Evolutionary conservation across 2,329 filamentous ascomycete species (phyloP).

Genomic region (Sclerotinia borealis): DNA sequence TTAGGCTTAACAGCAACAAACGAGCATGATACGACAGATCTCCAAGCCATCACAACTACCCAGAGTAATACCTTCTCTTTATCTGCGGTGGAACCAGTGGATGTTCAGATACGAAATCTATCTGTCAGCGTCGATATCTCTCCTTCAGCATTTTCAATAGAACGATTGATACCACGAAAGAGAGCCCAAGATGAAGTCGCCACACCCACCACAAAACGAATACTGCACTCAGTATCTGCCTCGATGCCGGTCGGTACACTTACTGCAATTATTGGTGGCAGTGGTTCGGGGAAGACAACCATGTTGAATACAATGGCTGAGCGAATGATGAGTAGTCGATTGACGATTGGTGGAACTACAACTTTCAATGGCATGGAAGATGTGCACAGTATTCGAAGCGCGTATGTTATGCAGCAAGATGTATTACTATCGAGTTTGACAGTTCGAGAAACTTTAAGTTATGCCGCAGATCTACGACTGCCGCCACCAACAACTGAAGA

Average conservation of each 20-base stretch:
- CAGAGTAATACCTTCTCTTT: slow-evolving; percentile 30
- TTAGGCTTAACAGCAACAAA: background rate
- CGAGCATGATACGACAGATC: background rate
- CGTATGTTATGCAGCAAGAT: slow-evolving; percentile 74
- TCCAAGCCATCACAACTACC: slow-evolving; percentile 16
- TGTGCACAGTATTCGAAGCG: slow-evolving; percentile 50
- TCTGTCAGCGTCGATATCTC: slow-evolving; percentile 53
- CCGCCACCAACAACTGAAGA: slow-evolving; percentile 53
- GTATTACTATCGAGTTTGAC: slow-evolving; percentile 67
- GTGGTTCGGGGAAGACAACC: slow-evolving; percentile 68
- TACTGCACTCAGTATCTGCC: slow-evolving; percentile 59
- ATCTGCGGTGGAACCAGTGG: slow-evolving; percentile 48
- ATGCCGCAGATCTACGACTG: slow-evolving; percentile 65
- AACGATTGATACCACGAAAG: slow-evolving; percentile 33
- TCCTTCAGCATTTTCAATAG: slow-evolving; percentile 44
- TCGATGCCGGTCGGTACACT: slow-evolving; percentile 59
- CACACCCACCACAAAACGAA: slow-evolving; percentile 38
- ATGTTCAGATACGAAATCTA: slow-evolving; percentile 48
- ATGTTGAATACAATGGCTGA: slow-evolving; percentile 66
- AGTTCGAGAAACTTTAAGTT: slow-evolving; percentile 67
- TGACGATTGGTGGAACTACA: slow-evolving; percentile 47
- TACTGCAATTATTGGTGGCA: slow-evolving; percentile 70
- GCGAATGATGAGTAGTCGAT: slow-evolving; percentile 50
- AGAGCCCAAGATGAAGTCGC: slow-evolving; percentile 31
- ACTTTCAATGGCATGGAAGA: slow-evolving; percentile 56